These are phyloP conservation scores for Triticum timopheevii DNA, from an alignment of 176 grass and related monocot species.

Conservation along the genomic window DNA sequence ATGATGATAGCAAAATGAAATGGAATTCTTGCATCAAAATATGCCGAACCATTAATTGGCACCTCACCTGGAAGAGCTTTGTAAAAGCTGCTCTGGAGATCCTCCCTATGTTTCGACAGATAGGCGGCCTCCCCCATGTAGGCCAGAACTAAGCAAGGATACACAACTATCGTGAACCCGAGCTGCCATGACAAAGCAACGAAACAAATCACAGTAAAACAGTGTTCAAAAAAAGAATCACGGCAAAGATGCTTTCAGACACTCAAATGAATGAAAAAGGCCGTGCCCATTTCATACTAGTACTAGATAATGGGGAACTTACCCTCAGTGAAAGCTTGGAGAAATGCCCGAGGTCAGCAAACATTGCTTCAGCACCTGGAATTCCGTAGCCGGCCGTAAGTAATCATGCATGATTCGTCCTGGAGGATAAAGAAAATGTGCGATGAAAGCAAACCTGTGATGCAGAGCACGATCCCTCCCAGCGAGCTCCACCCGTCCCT, in stretches of 20 bases:
- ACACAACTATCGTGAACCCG: slow-evolving; percentile 72
- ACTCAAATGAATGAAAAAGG: neutral
- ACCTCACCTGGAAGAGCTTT: slow-evolving; percentile 82
- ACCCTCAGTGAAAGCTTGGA: slow-evolving; percentile 80
- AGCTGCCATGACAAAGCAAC: slow-evolving; percentile 55
- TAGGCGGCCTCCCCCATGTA: slow-evolving; percentile 98
- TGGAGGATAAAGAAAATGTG: neutral
- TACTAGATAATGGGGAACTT: neutral
- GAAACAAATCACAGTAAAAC: neutral
- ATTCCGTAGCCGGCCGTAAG: neutral
- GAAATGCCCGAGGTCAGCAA: slow-evolving; percentile 95
- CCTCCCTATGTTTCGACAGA: slow-evolving; percentile 75
- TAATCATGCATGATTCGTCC: neutral
- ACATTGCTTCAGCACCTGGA: slow-evolving; percentile 93
- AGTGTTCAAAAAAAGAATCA: neutral
- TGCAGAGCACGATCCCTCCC: slow-evolving; percentile 82
- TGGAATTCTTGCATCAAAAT: neutral
- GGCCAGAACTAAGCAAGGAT: slow-evolving; percentile 86
- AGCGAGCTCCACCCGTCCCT: slow-evolving; percentile 93
- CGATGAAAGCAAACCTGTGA: slow-evolving; percentile 66
- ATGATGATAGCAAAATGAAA: neutral
- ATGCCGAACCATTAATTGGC: neutral
- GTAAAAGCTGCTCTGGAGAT: slow-evolving; percentile 90
- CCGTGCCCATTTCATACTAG: neutral
- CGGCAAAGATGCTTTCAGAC: neutral